phyloP scores from a whole-genome alignment of 257 asterid genomes.

The Buddleja alternifolia region DNA sequence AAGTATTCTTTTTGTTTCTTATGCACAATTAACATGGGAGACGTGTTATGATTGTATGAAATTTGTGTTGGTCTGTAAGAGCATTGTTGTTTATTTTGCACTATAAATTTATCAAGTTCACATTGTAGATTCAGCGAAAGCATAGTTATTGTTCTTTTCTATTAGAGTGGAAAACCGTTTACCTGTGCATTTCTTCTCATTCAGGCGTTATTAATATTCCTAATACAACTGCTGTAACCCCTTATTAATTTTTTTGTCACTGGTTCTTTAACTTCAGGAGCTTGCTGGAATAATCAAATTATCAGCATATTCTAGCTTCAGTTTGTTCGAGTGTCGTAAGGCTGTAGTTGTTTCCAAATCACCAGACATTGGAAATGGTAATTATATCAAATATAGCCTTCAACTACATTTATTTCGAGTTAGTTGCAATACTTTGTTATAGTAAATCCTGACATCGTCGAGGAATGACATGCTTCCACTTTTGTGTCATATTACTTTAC shows the following conservation, averaged over 20 bases:
- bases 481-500: slow-evolving; percentile 19
- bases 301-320: slow-evolving; percentile 87
- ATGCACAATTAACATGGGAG: neutral
- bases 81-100: neutral
- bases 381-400: neutral
- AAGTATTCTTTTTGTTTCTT: neutral
- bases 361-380: slow-evolving; percentile 92
- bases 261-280: slow-evolving; percentile 60
- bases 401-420: neutral
- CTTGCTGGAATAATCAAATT: slow-evolving; percentile 93
- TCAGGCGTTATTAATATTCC: slow-evolving; percentile 12
- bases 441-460: too few species aligned
- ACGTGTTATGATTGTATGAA: neutral
- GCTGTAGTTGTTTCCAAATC: slow-evolving; percentile 88
- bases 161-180: slow-evolving; percentile 2
- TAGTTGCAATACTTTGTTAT: slow-evolving; percentile 2
- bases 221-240: slow-evolving; percentile 1
- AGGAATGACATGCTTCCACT: slow-evolving; percentile 8
- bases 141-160: slow-evolving; percentile 5
- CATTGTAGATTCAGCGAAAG: slow-evolving; percentile 17
- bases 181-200: slow-evolving; percentile 19
- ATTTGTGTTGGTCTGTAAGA: neutral
- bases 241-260: slow-evolving; percentile 22
- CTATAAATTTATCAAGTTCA: slow-evolving; percentile 5
- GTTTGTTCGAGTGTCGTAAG: slow-evolving; percentile 92